Evolutionary conservation across 176 grass and related monocot species (phyloP).

Genomic region (Raddia guianensis): DNA sequence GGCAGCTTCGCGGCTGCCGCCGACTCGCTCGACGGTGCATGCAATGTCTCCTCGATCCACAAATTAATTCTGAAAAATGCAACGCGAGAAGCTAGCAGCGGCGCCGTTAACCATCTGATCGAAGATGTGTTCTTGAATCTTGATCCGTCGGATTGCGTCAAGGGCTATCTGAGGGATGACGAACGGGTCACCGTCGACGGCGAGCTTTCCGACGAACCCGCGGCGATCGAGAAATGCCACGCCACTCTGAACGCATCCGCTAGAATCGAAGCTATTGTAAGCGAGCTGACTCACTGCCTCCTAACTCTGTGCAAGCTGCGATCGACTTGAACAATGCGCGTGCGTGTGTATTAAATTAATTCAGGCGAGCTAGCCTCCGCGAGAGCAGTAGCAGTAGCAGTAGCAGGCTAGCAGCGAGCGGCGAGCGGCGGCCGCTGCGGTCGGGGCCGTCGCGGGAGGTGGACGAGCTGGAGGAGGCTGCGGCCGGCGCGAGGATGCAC

Average conservation of each 20-base stretch:
- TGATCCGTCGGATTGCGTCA: conserved; percentile 46
- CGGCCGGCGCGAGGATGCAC: conserved; percentile 27
- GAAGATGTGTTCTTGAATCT: not conserved
- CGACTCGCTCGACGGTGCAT: conserved; percentile 53
- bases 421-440: conserved; percentile 15
- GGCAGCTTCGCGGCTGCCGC: conserved; percentile 51
- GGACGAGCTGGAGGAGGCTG: conserved; percentile 41
- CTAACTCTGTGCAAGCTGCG: too few species aligned
- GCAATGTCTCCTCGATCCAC: not conserved
- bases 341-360: too few species aligned
- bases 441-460: conserved; percentile 55
- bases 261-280: conserved; percentile 48
- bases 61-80: not conserved
- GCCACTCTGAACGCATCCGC: conserved; percentile 54
- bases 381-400: too few species aligned
- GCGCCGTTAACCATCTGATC: not conserved
- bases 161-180: conserved; percentile 43
- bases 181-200: not conserved
- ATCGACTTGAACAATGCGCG: not conserved
- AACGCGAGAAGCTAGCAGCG: not conserved
- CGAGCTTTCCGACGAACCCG: conserved; percentile 29
- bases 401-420: too few species aligned
- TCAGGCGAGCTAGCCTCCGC: too few species aligned
- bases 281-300: too few species aligned
- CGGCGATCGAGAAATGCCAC: conserved; percentile 40